Evolutionary conservation across 169 alveolate genomes (phyloP).

Genomic region (Amoebophrya sp.): DNA sequence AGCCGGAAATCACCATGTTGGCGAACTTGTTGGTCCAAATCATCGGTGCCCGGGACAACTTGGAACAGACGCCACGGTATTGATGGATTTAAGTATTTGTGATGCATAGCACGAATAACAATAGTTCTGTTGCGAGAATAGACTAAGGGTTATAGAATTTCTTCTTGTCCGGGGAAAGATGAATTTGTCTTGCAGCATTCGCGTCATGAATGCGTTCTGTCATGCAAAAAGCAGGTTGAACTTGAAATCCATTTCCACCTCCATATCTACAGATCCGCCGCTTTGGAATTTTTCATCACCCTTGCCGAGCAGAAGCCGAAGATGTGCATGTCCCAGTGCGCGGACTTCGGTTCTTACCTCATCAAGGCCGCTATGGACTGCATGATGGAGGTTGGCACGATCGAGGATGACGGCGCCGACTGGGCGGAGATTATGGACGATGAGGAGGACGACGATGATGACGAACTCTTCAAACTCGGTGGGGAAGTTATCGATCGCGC

Average conservation of each 20-base stretch:
- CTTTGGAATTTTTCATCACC: not conserved
- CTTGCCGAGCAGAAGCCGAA: conserved; percentile 2
- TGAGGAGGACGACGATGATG: conserved; percentile 7
- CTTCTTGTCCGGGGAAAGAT: too few species aligned
- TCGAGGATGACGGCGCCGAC: not conserved
- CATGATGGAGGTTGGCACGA: conserved; percentile 10
- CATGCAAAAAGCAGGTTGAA: too few species aligned
- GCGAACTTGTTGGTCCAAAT: not conserved
- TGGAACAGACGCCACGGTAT: not conserved
- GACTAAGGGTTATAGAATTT: too few species aligned
- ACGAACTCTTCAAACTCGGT: not conserved
- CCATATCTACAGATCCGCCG: conserved; percentile 2
- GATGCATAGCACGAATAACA: too few species aligned
- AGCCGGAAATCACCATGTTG: not conserved
- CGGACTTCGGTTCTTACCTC: not conserved
- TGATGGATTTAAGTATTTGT: too few species aligned
- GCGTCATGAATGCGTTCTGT: too few species aligned
- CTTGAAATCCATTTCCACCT: too few species aligned
- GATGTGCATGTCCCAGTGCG: conserved; percentile 14
- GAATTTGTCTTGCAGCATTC: too few species aligned
- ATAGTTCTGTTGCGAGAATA: too few species aligned
- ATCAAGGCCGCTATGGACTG: conserved; percentile 18
- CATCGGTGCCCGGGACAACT: not conserved
- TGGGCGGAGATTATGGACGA: not conserved
- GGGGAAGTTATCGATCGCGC: conserved; percentile 4